Base-by-base conservation (phyloP, 2,329 filamentous ascomycete species). In the Albophoma yamanashiensis region DNA sequence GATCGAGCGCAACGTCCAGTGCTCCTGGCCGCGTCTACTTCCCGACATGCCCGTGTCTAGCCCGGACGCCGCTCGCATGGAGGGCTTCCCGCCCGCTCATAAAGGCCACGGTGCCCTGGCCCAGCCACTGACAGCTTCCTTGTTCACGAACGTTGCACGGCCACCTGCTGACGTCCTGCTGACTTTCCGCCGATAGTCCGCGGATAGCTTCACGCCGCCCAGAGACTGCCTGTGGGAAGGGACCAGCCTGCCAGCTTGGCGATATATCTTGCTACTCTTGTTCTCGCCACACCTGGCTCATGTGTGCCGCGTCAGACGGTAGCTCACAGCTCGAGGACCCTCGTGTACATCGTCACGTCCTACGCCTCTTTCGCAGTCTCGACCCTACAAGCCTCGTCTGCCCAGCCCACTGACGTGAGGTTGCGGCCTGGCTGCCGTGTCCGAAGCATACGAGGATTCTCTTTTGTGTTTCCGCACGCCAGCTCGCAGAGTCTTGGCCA, bases 1-100 rank as follows among this genome's bases (percentile, higher is more conserved):
- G 60, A 65, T 66, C 64, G 64, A 65, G 40, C 56, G 7, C 55
- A 45, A 57, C 40, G 25, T 36, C 38, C 47, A n/a, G 2, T 36
- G 31, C 55, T 20, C n/a, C 39, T 43, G 20, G 14, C 12, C 38
- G 14, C 36, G 20, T 20, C 39, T 25, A 22, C 25, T 50, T 9
- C 45, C 45, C 45, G 45, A 47, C 12, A 27, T 20, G 45, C 22
- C 45, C 45, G 45, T 47, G 45, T 25, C 22, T 11, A n/a, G 25
- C 17, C 22, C 8, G 25, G 39, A 4, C 25, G 55, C 39, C 55
- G 8, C 38, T 8, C 15, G 25, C 55, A 47, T 36, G 17, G 27
- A 36, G 2, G 47, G 8, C 27, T 12, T n/a, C 17, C 25, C 7
- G 47, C 47, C 25, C 27, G 8, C 14, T n/a, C 17, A 52, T 52